Percentiles rank a stretch among this genome's conserved stretches.
Evolutionary conservation across 148 eudicot species (phyloP).

Genomic region (Camellia granthamiana): DNA sequence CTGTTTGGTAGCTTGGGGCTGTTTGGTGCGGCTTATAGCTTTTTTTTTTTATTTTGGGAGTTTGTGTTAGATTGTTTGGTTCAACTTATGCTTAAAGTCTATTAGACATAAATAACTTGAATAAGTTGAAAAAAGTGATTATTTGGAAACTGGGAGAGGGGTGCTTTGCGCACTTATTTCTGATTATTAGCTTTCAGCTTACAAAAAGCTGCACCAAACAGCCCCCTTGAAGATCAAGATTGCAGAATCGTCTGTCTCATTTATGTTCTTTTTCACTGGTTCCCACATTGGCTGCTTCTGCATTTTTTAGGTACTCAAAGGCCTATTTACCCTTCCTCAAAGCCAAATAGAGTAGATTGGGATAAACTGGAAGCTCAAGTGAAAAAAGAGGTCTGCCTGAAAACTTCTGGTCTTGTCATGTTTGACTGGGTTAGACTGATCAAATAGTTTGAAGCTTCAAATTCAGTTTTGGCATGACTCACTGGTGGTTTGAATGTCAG

Average conservation of each 20-base stretch:
- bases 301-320: constrained; percentile 43
- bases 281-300: constrained; percentile 12
- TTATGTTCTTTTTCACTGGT: neutral
- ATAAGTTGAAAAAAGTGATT: no score
- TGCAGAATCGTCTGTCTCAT: neutral
- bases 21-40: no score
- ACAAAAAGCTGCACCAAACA: no score
- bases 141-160: no score
- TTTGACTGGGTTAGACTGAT: neutral
- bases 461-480: neutral
- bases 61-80: no score
- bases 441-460: neutral
- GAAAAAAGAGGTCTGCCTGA: constrained; percentile 68
- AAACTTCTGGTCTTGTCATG: neutral
- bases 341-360: constrained; percentile 68
- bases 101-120: no score
- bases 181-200: no score
- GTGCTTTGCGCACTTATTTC: no score
- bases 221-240: neutral
- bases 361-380: constrained; percentile 96
- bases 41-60: no score
- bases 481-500: constrained; percentile 36
- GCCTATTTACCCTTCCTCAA: constrained; percentile 84
- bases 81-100: no score
- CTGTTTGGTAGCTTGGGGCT: neutral